These are phyloP conservation scores for Phlebiopsis gigantea DNA, from an alignment of 768 basidiomycete species.

Conservation along the genomic window DNA sequence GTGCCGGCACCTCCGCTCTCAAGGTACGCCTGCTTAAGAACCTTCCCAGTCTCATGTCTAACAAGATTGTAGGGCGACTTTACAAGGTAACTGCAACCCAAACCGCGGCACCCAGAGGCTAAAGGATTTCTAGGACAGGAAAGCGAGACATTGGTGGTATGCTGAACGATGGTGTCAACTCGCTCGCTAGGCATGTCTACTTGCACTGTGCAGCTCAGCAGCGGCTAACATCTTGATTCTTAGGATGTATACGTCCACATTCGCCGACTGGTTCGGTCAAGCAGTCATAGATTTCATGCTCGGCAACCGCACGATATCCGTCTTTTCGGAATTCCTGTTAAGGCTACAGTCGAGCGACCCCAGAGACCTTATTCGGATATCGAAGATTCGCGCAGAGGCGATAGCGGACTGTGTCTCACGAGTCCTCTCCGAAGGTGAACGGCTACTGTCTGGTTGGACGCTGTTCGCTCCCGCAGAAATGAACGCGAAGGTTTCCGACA, in stretches of 20 bases:
- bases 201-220: neutral
- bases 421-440: slow-evolving; percentile 40
- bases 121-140: slow-evolving; percentile 91
- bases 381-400: slow-evolving; percentile 87
- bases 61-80: slow-evolving; percentile 63
- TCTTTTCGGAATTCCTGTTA: slow-evolving; percentile 91
- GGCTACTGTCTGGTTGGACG: slow-evolving; percentile 84
- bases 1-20: slow-evolving; percentile 92
- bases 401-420: slow-evolving; percentile 80
- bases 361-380: slow-evolving; percentile 79
- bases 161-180: slow-evolving; percentile 95
- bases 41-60: neutral
- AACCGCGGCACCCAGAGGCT: neutral
- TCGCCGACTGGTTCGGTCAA: slow-evolving; percentile 95
- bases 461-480: slow-evolving; percentile 78
- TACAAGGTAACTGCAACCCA: slow-evolving; percentile 50
- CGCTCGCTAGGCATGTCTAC: slow-evolving; percentile 60
- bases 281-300: slow-evolving; percentile 92
- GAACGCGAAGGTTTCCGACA: slow-evolving; percentile 65
- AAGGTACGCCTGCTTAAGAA: slow-evolving; percentile 51
- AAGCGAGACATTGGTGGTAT: slow-evolving; percentile 89
- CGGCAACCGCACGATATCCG: slow-evolving; percentile 77
- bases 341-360: slow-evolving; percentile 92
- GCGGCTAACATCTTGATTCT: neutral
- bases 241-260: slow-evolving; percentile 87